Conservation (phyloP, 225 moss, liverwort and hornwort species). For the Polytrichum commune region DNA sequence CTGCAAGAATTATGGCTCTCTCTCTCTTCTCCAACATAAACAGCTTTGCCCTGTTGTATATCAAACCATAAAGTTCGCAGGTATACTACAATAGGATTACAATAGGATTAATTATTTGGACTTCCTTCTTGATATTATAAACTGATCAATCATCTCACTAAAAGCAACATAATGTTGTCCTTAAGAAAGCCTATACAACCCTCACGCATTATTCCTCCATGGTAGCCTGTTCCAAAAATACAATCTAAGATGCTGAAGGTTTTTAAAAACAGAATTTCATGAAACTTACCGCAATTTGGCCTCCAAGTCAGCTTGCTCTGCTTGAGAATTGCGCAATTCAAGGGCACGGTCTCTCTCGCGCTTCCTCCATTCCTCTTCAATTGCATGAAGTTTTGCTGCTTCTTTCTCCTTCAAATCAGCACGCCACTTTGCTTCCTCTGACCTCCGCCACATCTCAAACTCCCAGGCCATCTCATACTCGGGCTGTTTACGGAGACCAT, state of each 20-base stretch:
- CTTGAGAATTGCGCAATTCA: slow-evolving; percentile 43
- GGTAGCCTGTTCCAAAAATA: too few species aligned
- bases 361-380: slow-evolving; percentile 56
- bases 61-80: not conserved
- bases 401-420: slow-evolving; percentile 54
- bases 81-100: too few species aligned
- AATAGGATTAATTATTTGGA: too few species aligned
- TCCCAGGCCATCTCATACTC: slow-evolving; percentile 72
- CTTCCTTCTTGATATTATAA: too few species aligned
- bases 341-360: slow-evolving; percentile 34
- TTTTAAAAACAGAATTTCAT: not conserved
- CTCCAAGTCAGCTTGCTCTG: slow-evolving; percentile 50
- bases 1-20: slow-evolving; percentile 41
- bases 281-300: slow-evolving; percentile 49
- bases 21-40: slow-evolving; percentile 65
- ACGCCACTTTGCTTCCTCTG: slow-evolving; percentile 62
- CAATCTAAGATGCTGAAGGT: too few species aligned
- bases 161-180: too few species aligned
- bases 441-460: slow-evolving; percentile 69
- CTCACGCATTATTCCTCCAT: too few species aligned
- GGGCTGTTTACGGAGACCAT: slow-evolving; percentile 35
- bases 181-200: too few species aligned
- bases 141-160: too few species aligned
- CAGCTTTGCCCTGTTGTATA: slow-evolving; percentile 43
- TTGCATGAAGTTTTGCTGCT: slow-evolving; percentile 27